Evolutionary conservation across 306 rosid species (phyloP).

Genomic region (Pueraria montana): DNA sequence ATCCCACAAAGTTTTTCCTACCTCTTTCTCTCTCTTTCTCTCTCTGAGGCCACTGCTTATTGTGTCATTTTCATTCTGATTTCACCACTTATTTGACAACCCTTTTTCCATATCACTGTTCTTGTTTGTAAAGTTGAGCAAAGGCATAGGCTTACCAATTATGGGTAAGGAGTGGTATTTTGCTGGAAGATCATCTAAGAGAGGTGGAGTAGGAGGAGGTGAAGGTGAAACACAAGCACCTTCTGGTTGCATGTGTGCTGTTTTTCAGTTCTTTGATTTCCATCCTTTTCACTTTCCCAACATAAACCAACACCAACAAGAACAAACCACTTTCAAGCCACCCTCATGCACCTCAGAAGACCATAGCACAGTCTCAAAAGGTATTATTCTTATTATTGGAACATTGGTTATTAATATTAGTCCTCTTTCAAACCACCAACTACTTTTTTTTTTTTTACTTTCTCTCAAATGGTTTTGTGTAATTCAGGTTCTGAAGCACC

Average conservation of each 20-base stretch:
- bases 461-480: slow-evolving; percentile 37
- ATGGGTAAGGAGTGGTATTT: slow-evolving; percentile 80
- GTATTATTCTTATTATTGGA: slow-evolving; percentile 38
- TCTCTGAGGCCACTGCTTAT: slow-evolving; percentile 37
- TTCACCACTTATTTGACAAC: slow-evolving; percentile 37
- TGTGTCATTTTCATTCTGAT: slow-evolving; percentile 53
- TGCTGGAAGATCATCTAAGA: slow-evolving; percentile 65
- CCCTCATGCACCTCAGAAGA: slow-evolving; percentile 44
- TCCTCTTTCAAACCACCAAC: neutral
- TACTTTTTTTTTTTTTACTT: neutral
- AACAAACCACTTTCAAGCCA: slow-evolving; percentile 50
- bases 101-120: slow-evolving; percentile 29
- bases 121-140: slow-evolving; percentile 32
- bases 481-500: slow-evolving; percentile 85
- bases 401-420: neutral
- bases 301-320: slow-evolving; percentile 49
- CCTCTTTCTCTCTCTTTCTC: slow-evolving; percentile 13
- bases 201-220: slow-evolving; percentile 36
- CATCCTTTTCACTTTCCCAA: slow-evolving; percentile 66
- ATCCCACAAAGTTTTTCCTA: slow-evolving; percentile 39
- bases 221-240: slow-evolving; percentile 45
- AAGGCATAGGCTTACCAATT: slow-evolving; percentile 36
- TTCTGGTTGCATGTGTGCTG: slow-evolving; percentile 86
- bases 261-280: slow-evolving; percentile 86
- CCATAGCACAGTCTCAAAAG: slow-evolving; percentile 55